Conservation (phyloP, 2,329 filamentous ascomycete genomes). For the Triangularia verruculosa region DNA sequence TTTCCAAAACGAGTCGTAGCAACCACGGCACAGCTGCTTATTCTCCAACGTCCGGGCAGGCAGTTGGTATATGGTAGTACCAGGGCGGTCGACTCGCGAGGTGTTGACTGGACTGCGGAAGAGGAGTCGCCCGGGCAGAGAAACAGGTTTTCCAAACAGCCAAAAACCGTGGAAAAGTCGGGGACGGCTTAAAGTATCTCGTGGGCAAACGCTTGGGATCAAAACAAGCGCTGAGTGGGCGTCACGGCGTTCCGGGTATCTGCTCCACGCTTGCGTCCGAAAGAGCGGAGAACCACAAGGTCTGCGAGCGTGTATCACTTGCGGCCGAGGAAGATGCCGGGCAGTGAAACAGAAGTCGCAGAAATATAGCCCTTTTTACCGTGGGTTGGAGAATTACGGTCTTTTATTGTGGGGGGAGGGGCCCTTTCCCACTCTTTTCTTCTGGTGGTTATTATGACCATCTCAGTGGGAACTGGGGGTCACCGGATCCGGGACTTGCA, state of each 20-base stretch:
- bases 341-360: not conserved
- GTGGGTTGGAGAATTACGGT: not conserved
- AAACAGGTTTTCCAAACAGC: not conserved
- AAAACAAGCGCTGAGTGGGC: constrained; percentile 8
- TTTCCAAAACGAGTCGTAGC: constrained; percentile 15
- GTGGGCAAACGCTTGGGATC: not conserved
- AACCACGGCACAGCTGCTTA: constrained; percentile 12
- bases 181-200: not conserved
- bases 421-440: not conserved
- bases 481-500: constrained; percentile 2
- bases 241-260: constrained; percentile 14
- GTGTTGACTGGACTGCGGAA: not conserved
- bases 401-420: not conserved
- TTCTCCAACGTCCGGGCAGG: not conserved
- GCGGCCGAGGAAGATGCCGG: not conserved
- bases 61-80: not conserved
- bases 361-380: not conserved
- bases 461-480: not conserved
- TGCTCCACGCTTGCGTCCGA: constrained; percentile 12
- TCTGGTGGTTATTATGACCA: not conserved
- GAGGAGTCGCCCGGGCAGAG: not conserved
- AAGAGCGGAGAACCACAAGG: constrained; percentile 2
- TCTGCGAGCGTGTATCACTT: not conserved
- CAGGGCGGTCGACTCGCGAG: not conserved
- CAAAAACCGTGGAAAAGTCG: not conserved